Evolutionary conservation across 768 basidiomycete species (phyloP).

Genomic region (Auriscalpium orientale): DNA sequence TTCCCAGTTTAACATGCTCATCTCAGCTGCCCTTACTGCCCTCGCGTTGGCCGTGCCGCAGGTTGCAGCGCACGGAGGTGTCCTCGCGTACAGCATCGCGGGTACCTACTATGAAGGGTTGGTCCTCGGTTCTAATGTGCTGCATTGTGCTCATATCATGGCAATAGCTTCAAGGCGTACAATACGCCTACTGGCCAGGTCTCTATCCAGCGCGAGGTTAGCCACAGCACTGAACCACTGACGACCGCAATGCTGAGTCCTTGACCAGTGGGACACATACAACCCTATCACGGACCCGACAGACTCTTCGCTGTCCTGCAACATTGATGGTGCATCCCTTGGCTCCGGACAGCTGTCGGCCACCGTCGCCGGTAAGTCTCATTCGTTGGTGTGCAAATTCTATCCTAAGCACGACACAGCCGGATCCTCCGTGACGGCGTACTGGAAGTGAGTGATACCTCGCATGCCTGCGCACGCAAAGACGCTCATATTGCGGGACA

Average conservation of each 20-base stretch:
- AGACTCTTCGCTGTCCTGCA: slow-evolving; percentile 29
- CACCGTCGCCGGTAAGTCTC: slow-evolving; percentile 23
- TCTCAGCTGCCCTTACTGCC: slow-evolving; percentile 12
- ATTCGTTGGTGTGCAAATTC: too few relatives aligned
- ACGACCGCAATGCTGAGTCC: too few relatives aligned
- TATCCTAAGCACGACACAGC: slow-evolving; percentile 11
- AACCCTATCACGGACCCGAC: slow-evolving; percentile 32
- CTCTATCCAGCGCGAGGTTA: slow-evolving; percentile 27
- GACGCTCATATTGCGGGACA: neutral
- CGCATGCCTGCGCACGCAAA: neutral
- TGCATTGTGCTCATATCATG: neutral
- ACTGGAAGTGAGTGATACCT: slow-evolving; percentile 26
- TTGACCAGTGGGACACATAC: slow-evolving; percentile 27
- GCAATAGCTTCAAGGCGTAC: slow-evolving; percentile 27
- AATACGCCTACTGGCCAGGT: slow-evolving; percentile 32
- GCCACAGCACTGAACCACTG: too few relatives aligned
- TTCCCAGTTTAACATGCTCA: slow-evolving; percentile 8
- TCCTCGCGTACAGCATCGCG: slow-evolving; percentile 28
- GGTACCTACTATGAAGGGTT: slow-evolving; percentile 28
- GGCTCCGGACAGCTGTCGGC: slow-evolving; percentile 28
- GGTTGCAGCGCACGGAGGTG: slow-evolving; percentile 32
- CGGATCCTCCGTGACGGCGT: slow-evolving; percentile 29
- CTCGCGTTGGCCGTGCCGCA: slow-evolving; percentile 12
- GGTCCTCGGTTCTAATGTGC: neutral
- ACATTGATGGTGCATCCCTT: slow-evolving; percentile 27